These are phyloP conservation scores for Zymoseptoria brevis DNA, from an alignment of 2,329 filamentous ascomycete species.

Conservation along the genomic window DNA sequence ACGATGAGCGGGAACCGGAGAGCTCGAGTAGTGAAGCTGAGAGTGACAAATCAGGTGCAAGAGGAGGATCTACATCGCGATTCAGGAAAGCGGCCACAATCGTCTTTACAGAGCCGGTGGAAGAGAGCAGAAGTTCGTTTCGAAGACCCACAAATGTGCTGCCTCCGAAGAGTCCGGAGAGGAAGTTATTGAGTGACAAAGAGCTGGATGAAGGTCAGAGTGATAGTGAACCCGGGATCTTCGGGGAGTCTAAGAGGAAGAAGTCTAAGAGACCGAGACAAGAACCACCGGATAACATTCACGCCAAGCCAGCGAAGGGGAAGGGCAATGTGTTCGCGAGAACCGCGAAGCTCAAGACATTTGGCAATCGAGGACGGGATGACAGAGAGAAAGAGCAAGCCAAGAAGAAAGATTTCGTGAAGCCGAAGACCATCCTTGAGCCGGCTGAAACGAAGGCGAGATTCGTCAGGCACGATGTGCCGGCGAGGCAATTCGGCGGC, in stretches of 20 bases:
- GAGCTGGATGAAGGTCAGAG: background rate
- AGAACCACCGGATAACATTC: background rate
- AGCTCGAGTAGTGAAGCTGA: background rate
- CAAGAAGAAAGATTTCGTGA: background rate
- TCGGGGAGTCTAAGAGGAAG: background rate
- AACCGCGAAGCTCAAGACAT: background rate
- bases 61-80: background rate
- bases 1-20: constrained; percentile 4
- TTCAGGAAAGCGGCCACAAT: background rate
- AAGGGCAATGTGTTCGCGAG: constrained; percentile 3
- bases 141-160: background rate
- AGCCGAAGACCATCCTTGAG: background rate
- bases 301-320: background rate
- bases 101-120: background rate
- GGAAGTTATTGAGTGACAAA: background rate
- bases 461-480: constrained; percentile 4
- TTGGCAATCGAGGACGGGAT: background rate
- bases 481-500: background rate
- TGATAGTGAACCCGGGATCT: background rate
- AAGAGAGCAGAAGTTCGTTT: background rate
- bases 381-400: background rate
- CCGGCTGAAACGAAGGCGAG: background rate
- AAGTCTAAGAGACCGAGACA: background rate
- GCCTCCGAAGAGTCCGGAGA: background rate
- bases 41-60: background rate